phyloP scores from a whole-genome alignment of 768 basidiomycete species.

The Tulasnella sp. region DNA sequence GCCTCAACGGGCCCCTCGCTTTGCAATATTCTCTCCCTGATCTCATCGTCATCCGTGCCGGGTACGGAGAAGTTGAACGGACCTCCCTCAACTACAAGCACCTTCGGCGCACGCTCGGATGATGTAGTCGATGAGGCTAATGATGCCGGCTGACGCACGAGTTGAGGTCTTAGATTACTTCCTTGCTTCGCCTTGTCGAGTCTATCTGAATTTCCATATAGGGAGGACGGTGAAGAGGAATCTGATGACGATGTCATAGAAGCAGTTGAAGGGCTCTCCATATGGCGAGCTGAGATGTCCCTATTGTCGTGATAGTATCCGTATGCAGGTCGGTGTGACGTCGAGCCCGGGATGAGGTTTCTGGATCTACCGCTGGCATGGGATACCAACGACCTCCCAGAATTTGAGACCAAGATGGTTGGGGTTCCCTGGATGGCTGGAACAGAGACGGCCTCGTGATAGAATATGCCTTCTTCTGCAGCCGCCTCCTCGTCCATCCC shows the following conservation, averaged over 20 bases:
- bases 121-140: neutral
- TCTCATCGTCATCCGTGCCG: neutral
- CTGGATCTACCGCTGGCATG: neutral
- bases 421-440: neutral
- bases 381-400: neutral
- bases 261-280: neutral
- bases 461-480: neutral
- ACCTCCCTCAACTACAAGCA: neutral
- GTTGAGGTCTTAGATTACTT: no score
- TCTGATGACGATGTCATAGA: neutral
- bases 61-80: conserved; percentile 11
- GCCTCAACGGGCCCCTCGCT: neutral
- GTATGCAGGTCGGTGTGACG: neutral
- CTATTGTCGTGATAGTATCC: neutral
- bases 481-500: conserved; percentile 2
- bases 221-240: no score
- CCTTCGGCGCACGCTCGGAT: neutral
- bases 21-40: no score
- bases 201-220: no score
- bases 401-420: neutral
- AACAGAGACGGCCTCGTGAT: neutral
- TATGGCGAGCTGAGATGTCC: neutral
- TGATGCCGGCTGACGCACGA: no score
- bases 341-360: neutral
- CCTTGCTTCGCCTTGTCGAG: no score